phyloP scores from a whole-genome alignment of 2,329 filamentous ascomycete genomes.

The Cryphonectria naterciae region DNA sequence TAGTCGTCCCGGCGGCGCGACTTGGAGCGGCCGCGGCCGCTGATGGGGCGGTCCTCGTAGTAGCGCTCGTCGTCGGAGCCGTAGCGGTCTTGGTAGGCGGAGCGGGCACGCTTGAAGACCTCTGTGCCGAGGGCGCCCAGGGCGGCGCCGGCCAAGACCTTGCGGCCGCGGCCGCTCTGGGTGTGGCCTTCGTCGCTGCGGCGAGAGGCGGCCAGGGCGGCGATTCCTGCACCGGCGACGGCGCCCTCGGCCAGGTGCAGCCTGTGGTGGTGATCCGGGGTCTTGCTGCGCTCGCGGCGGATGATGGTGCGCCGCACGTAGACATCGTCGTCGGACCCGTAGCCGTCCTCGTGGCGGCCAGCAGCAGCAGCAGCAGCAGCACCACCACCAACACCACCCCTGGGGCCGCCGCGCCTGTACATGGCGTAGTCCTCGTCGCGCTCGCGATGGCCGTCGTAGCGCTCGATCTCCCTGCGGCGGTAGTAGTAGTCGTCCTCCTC shows the following conservation, averaged over 20 bases:
- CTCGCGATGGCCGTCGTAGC: conserved; percentile 40
- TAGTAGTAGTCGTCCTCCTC: conserved; percentile 57
- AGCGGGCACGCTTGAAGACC: conserved; percentile 62
- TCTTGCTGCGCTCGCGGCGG: conserved; percentile 55
- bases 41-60: conserved; percentile 40
- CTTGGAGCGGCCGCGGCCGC: conserved; percentile 41
- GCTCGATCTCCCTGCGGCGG: conserved; percentile 50
- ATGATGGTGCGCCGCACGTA: conserved; percentile 50
- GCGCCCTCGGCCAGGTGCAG: conserved; percentile 67
- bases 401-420: conserved; percentile 38
- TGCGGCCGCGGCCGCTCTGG: conserved; percentile 57
- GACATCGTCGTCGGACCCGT: conserved; percentile 47
- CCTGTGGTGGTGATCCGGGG: conserved; percentile 56
- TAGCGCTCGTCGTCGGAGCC: conserved; percentile 44
- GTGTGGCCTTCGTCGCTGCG: conserved; percentile 49
- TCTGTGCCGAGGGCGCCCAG: conserved; percentile 67
- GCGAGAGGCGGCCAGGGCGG: conserved; percentile 61
- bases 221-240: conserved; percentile 64
- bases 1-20: conserved; percentile 34
- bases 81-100: conserved; percentile 61
- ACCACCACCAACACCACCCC: too few species aligned
- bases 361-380: too few species aligned
- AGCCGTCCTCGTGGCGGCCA: conserved; percentile 41
- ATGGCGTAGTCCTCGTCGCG: conserved; percentile 41
- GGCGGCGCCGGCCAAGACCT: conserved; percentile 64